Conservation (phyloP, 768 basidiomycete genomes). For the Xerocomellus amylosporus region DNA sequence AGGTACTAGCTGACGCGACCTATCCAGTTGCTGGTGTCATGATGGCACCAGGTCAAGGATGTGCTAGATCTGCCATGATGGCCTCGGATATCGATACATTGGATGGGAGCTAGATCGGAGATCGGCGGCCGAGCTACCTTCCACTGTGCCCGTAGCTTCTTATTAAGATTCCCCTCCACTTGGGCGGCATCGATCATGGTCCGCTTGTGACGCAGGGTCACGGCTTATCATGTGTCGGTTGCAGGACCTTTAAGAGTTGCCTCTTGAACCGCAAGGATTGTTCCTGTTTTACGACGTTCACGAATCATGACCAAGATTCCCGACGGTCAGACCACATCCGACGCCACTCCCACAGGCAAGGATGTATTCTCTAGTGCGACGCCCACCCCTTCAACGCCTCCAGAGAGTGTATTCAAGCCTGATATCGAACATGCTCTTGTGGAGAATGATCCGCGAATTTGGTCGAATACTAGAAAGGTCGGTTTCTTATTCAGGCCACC, state of each 20-base stretch:
- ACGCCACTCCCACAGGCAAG: background rate
- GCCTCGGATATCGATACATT: background rate
- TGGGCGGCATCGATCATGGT: background rate
- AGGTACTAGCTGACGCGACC: background rate
- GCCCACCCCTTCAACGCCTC: background rate
- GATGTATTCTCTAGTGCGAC: background rate
- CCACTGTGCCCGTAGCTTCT: background rate
- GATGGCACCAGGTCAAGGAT: background rate
- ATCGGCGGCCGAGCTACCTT: constrained; percentile 6
- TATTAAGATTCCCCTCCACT: background rate
- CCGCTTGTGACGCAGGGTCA: background rate
- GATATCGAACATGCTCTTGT: constrained; percentile 45
- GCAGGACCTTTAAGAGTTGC: constrained; percentile 2
- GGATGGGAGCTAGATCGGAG: background rate
- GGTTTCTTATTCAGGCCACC: background rate
- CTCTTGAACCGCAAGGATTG: background rate
- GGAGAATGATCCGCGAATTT: constrained; percentile 59
- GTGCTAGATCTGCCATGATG: too few species aligned
- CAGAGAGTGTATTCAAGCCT: constrained; percentile 3
- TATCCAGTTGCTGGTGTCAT: background rate
- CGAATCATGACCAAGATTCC: constrained; percentile 7
- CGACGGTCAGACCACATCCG: background rate
- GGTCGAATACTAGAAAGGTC: constrained; percentile 60
- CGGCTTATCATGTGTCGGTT: background rate
- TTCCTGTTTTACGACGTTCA: background rate